phyloP scores from a whole-genome alignment of 345 rosid genomes.

The Trapa incisa region DNA sequence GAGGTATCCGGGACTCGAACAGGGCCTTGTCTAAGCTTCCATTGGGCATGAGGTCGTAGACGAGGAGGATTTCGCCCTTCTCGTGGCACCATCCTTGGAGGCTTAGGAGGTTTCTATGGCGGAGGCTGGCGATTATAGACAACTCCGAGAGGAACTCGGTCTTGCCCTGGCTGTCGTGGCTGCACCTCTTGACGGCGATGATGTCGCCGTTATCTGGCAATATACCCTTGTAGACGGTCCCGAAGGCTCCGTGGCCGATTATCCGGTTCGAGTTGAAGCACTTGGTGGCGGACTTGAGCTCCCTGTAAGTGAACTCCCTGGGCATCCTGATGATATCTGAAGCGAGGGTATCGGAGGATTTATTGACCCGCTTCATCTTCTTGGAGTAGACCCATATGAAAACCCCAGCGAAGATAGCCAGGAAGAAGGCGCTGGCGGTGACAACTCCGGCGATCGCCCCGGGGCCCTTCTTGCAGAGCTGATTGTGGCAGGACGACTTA shows the following conservation, averaged over 20 bases:
- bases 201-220: slow-evolving; percentile 54
- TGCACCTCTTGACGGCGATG: slow-evolving; percentile 80
- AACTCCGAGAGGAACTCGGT: slow-evolving; percentile 74
- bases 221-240: slow-evolving; percentile 82
- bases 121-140: slow-evolving; percentile 68
- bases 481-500: slow-evolving; percentile 56
- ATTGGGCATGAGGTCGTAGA: slow-evolving; percentile 87
- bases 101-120: slow-evolving; percentile 84
- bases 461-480: slow-evolving; percentile 70
- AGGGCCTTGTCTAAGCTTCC: slow-evolving; percentile 91
- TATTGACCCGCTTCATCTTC: slow-evolving; percentile 33
- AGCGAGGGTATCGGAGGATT: slow-evolving; percentile 46
- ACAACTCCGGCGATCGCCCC: slow-evolving; percentile 96
- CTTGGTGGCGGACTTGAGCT: slow-evolving; percentile 71
- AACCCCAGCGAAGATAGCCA: slow-evolving; percentile 63
- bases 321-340: slow-evolving; percentile 79
- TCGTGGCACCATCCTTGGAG: slow-evolving; percentile 95
- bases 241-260: slow-evolving; percentile 91
- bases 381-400: slow-evolving; percentile 66
- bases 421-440: slow-evolving; percentile 80
- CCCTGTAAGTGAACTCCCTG: slow-evolving; percentile 77
- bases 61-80: slow-evolving; percentile 77
- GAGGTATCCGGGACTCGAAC: slow-evolving; percentile 53
- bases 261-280: slow-evolving; percentile 52
- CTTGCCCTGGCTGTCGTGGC: slow-evolving; percentile 79